These are phyloP conservation scores for Cercospora janseana DNA, from an alignment of 2,329 filamentous ascomycete species.

Conservation along the genomic window DNA sequence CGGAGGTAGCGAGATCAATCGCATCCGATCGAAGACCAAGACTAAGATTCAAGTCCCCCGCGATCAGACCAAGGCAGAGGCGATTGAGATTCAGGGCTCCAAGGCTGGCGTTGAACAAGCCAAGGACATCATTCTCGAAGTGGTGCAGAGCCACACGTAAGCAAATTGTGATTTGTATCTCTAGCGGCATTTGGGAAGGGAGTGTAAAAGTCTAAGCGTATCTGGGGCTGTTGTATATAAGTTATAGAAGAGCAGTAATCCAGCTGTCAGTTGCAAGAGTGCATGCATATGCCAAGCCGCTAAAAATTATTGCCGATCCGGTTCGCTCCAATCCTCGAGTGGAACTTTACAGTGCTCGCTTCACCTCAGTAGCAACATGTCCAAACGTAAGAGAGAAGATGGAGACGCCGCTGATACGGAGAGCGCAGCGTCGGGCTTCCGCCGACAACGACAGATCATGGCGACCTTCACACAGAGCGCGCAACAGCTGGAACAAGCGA, in stretches of 20 bases:
- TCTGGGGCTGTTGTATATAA: not conserved
- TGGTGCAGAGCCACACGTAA: slow-evolving; percentile 55
- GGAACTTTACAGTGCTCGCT: not conserved
- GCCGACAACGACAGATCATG: slow-evolving; percentile 26
- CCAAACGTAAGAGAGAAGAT: slow-evolving; percentile 18
- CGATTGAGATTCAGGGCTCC: slow-evolving; percentile 76
- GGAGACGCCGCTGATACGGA: slow-evolving; percentile 26
- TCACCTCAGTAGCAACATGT: slow-evolving; percentile 2
- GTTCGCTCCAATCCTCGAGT: too few relatives aligned
- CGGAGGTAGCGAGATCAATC: slow-evolving; percentile 86
- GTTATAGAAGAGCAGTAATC: too few relatives aligned
- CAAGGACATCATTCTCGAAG: slow-evolving; percentile 81
- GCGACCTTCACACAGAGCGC: slow-evolving; percentile 44
- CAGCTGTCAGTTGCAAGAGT: too few relatives aligned
- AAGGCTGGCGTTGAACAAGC: slow-evolving; percentile 81
- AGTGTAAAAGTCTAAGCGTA: slow-evolving; percentile 6
- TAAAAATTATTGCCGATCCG: not conserved
- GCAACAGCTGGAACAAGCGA: slow-evolving; percentile 62
- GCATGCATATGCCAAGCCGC: too few relatives aligned
- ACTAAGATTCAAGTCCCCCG: slow-evolving; percentile 93
- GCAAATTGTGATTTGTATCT: not conserved
- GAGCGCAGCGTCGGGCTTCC: slow-evolving; percentile 28
- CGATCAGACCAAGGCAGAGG: slow-evolving; percentile 69
- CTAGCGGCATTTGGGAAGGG: slow-evolving; percentile 2
- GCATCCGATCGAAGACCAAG: slow-evolving; percentile 85